A percentile compares a stretch with the other conserved stretches of the same genome.
phyloP scores from a whole-genome alignment of 768 basidiomycete species.

The Tulasnella sp. region DNA sequence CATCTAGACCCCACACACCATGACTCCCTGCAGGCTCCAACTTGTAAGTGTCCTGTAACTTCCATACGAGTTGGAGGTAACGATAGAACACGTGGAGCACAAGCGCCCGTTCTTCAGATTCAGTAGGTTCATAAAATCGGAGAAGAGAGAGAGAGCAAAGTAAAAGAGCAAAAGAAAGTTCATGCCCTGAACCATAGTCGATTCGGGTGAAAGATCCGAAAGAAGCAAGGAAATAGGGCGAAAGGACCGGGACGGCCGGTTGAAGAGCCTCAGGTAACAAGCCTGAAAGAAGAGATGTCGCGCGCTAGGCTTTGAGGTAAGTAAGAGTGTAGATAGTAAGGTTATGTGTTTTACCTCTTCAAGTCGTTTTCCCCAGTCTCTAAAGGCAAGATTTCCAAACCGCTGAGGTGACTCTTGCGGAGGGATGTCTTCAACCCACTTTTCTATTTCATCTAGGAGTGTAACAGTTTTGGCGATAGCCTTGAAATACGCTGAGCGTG shows the following conservation, averaged over 20 bases:
- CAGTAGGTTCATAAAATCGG: conserved; percentile 45
- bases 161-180: conserved; percentile 74
- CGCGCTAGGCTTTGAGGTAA: conserved; percentile 35
- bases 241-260: conserved; percentile 45
- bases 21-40: conserved; percentile 96
- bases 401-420: conserved; percentile 49
- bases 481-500: conserved; percentile 17
- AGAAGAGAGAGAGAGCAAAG: conserved; percentile 58
- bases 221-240: conserved; percentile 64
- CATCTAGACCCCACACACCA: conserved; percentile 96
- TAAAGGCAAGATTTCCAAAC: conserved; percentile 85
- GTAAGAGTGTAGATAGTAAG: conserved; percentile 6
- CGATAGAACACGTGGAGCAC: conserved; percentile 45
- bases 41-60: conserved; percentile 73
- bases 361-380: conserved; percentile 67
- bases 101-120: conserved; percentile 47
- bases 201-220: conserved; percentile 86
- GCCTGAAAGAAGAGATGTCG: conserved; percentile 33
- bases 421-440: conserved; percentile 74
- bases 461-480: conserved; percentile 30
- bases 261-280: conserved; percentile 38
- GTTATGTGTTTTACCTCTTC: conserved; percentile 45
- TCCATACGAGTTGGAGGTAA: conserved; percentile 74
- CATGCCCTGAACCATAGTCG: conserved; percentile 97
- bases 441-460: conserved; percentile 52